Conservation (phyloP, 2,329 filamentous ascomycete species). For the Fusarium luffae region DNA sequence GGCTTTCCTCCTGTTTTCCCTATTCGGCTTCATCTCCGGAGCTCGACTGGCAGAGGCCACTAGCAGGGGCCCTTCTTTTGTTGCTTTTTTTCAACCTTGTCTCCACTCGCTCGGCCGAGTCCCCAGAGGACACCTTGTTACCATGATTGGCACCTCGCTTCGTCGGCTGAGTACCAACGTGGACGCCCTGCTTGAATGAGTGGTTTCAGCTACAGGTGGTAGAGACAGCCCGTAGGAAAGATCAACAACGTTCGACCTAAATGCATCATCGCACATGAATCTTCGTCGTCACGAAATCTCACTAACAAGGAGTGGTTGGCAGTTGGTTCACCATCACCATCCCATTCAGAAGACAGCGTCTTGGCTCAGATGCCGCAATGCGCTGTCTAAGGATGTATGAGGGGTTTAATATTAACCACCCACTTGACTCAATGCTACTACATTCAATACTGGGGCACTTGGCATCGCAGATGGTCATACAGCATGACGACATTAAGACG, state of each 20-base stretch:
- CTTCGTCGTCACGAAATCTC: constrained; percentile 20
- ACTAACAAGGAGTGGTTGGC: constrained; percentile 7
- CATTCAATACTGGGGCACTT: neutral
- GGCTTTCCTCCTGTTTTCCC: constrained; percentile 37
- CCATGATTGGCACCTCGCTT: constrained; percentile 23
- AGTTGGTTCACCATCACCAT: constrained; percentile 17
- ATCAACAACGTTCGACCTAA: constrained; percentile 37
- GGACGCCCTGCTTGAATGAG: constrained; percentile 23
- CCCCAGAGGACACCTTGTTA: constrained; percentile 33
- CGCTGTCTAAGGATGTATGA: constrained; percentile 30
- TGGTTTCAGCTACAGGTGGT: constrained; percentile 43
- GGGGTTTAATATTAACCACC: constrained; percentile 24
- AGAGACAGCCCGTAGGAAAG: constrained; percentile 28
- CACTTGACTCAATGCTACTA: constrained; percentile 32
- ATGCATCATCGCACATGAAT: constrained; percentile 28
- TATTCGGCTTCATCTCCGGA: constrained; percentile 47
- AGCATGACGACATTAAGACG: neutral
- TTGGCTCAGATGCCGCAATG: constrained; percentile 35
- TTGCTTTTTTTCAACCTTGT: neutral
- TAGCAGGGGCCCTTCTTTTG: constrained; percentile 13
- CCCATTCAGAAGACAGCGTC: constrained; percentile 28
- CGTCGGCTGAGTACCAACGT: constrained; percentile 21
- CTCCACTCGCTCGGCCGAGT: constrained; percentile 45
- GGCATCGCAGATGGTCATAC: neutral
- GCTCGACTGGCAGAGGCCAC: constrained; percentile 3